Base-by-base conservation (phyloP, 1,139 yeast genomes). In the Scheffersomyces lignicola region DNA sequence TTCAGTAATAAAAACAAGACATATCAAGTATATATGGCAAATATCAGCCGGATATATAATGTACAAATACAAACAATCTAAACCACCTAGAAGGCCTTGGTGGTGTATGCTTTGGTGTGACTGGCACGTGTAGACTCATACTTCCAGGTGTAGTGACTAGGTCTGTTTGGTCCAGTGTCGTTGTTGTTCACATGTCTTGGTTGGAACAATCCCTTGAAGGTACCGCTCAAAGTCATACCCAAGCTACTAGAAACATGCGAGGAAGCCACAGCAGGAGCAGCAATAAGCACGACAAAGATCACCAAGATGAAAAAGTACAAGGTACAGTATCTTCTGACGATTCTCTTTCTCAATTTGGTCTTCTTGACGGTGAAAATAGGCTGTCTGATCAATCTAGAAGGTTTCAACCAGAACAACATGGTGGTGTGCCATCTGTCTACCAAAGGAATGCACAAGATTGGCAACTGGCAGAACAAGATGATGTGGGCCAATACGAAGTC, bases 351-450 rank as follows among this genome's bases (percentile, higher is more conserved):
- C 63, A 94, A 82, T 70, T 90, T 84, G 48, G 95, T 94, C 71
- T 94, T 98, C 70, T 94, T 92, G 72, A 92, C 76, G 12, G 97
- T 89, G 70, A 88, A 94, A 60, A 94, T 92, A 52, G 98, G 99
- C 47, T 97, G 98, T 68, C 99, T 87, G 58, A 92, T 92, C 73
- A 92, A 96, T 70, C 95, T 84, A 43, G 95, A 83, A 44, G 98
- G 98, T 65, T 89, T 87, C 69, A 92, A 83, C 99, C 99, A 92
- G 82, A 92, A 92, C 68, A 92, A 78, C 92, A 92, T 83, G 68
- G 90, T 85, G 32, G 98, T 90, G 69, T 92, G 99, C 95, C 96
- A 89, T 73, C 90, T 86, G 71, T 92, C 98, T 62, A 90, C 73
- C 65, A 80, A 76, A 56, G 99, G 99, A 52, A 92, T 69, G 48